A percentile compares a stretch with the other conserved stretches of the same genome.
Evolutionary conservation across 2,329 filamentous ascomycete genomes (phyloP).

Genomic region (Gaeumannomyces sp.): DNA sequence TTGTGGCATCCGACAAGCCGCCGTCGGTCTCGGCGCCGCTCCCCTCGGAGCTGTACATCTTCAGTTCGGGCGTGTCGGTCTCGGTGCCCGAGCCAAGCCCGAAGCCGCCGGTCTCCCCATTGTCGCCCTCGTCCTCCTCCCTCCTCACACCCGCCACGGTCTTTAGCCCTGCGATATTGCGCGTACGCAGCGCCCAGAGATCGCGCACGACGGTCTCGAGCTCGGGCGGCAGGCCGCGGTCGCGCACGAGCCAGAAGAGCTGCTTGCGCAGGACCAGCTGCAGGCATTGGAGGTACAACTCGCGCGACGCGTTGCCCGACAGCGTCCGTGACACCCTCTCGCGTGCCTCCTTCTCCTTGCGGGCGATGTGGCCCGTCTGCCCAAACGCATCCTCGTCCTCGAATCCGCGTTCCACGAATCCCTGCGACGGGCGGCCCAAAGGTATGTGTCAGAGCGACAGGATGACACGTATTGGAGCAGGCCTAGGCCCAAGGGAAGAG

Average conservation of each 20-base stretch:
- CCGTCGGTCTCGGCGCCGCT: conserved; percentile 29
- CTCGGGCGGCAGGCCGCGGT: conserved; percentile 61
- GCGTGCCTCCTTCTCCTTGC: conserved; percentile 51
- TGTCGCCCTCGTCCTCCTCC: not conserved
- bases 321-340: conserved; percentile 51
- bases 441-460: conserved; percentile 6
- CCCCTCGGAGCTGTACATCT: conserved; percentile 8
- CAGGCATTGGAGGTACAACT: conserved; percentile 76
- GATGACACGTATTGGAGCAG: not conserved
- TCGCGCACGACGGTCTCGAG: conserved; percentile 76
- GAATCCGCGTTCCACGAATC: conserved; percentile 48
- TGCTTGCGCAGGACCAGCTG: conserved; percentile 84
- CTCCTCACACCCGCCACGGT: conserved; percentile 25
- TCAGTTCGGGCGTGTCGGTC: conserved; percentile 6
- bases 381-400: conserved; percentile 67
- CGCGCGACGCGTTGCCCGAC: conserved; percentile 60
- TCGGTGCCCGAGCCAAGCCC: not conserved
- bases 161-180: conserved; percentile 49
- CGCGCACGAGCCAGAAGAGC: conserved; percentile 63
- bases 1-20: conserved; percentile 19
- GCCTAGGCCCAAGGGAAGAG: not conserved
- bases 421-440: conserved; percentile 24
- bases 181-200: conserved; percentile 71
- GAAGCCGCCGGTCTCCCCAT: not conserved
- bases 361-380: conserved; percentile 46